Evolutionary conservation across 202 grass and related monocot genomes (phyloP).

Genomic region (Panicum hallii): DNA sequence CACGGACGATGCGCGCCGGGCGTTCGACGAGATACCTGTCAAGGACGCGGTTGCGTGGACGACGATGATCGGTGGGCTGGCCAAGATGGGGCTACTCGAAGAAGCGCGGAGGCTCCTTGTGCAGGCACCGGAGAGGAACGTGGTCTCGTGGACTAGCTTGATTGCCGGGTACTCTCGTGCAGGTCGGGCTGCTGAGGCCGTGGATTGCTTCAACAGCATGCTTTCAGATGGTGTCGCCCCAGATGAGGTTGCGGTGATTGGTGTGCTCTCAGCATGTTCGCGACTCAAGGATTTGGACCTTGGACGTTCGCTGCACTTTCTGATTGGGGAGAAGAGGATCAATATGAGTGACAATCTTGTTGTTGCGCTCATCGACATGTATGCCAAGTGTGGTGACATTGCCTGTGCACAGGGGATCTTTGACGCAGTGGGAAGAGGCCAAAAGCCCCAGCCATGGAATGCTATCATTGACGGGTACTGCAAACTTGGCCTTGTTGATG

Average conservation of each 20-base stretch:
- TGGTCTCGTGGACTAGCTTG: conserved; percentile 71
- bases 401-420: conserved; percentile 50
- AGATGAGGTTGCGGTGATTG: conserved; percentile 52
- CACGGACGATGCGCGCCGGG: conserved; percentile 39
- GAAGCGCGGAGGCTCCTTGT: conserved; percentile 49
- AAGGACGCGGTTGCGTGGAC: conserved; percentile 63
- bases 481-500: conserved; percentile 58
- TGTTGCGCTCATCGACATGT: conserved; percentile 70
- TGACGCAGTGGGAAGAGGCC: conserved; percentile 46
- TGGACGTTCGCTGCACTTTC: conserved; percentile 55
- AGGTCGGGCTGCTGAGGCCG: conserved; percentile 46
- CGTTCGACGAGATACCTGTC: conserved; percentile 44
- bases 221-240: conserved; percentile 54
- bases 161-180: conserved; percentile 54
- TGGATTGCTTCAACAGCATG: conserved; percentile 64
- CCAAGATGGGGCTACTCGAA: conserved; percentile 48
- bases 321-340: conserved; percentile 49
- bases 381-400: conserved; percentile 69
- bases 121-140: conserved; percentile 56
- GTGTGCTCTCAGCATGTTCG: conserved; percentile 54
- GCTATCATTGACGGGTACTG: conserved; percentile 75
- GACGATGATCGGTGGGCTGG: conserved; percentile 59
- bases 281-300: conserved; percentile 63
- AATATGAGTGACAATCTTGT: conserved; percentile 50
- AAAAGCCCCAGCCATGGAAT: conserved; percentile 72